A percentile compares a stretch with the other conserved stretches of the same genome.
Evolutionary conservation across 1,139 yeast species (phyloP).

Genomic region (Kazachstania sp.): DNA sequence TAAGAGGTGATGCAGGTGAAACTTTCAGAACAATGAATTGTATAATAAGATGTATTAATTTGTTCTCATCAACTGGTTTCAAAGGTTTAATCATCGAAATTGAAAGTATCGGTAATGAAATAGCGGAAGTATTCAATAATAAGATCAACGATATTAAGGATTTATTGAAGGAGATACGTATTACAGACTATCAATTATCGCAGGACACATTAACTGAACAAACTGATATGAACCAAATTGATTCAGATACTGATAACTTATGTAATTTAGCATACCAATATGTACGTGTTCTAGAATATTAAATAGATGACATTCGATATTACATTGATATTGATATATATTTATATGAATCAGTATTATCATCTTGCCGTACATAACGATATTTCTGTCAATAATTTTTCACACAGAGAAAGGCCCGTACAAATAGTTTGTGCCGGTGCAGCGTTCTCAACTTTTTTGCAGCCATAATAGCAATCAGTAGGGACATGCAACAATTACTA

Average conservation of each 20-base stretch:
- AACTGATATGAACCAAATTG: conserved; percentile 5
- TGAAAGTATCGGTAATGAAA: conserved; percentile 9
- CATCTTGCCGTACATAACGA: no score
- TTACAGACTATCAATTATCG: conserved; percentile 18
- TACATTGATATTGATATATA: conserved; percentile 5
- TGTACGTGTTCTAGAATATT: conserved; percentile 23
- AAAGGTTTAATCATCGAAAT: conserved; percentile 28
- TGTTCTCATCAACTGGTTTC: conserved; percentile 29
- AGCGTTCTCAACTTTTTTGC: no score
- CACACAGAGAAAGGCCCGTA: no score
- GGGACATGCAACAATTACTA: no score
- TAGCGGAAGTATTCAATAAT: conserved; percentile 13
- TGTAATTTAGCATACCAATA: conserved; percentile 27
- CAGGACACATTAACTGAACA: conserved; percentile 7
- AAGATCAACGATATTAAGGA: conserved; percentile 10
- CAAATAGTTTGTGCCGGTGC: no score
- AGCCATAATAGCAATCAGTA: no score
- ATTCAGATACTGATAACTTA: conserved; percentile 8
- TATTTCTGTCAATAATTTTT: no score
- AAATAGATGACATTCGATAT: no score
- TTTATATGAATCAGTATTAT: background rate
- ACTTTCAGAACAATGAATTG: conserved; percentile 19
- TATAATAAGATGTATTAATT: conserved; percentile 22
- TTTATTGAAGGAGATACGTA: conserved; percentile 15
- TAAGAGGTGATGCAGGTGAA: conserved; percentile 30